Evolutionary conservation across 805 yeast species (phyloP).

Genomic region (Wickerhamiella australiensis): DNA sequence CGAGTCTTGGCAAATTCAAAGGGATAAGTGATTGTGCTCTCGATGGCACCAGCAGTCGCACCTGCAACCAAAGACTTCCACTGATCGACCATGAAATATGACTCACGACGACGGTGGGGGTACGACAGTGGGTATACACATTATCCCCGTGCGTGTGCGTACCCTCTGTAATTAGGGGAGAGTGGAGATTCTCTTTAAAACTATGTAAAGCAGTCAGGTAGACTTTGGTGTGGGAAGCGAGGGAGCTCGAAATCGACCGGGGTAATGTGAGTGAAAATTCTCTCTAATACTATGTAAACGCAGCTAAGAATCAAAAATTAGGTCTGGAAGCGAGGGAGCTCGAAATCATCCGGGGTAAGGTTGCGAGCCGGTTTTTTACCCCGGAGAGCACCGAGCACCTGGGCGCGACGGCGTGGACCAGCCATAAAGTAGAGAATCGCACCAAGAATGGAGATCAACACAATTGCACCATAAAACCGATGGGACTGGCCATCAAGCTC

Average conservation of each 20-base stretch:
- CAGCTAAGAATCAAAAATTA: neutral
- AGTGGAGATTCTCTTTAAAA: neutral
- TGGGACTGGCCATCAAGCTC: constrained; percentile 21
- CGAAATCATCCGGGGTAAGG: constrained; percentile 19
- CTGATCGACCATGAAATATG: constrained; percentile 10
- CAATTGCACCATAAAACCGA: constrained; percentile 31
- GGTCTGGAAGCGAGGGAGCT: constrained; percentile 13
- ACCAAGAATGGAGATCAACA: constrained; percentile 27
- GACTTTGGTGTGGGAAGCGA: neutral
- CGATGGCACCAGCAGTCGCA: constrained; percentile 40
- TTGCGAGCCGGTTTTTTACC: constrained; percentile 11
- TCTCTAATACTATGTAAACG: neutral
- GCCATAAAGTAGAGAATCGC: constrained; percentile 29
- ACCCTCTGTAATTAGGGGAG: neutral
- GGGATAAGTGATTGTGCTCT: constrained; percentile 85
- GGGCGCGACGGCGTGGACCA: constrained; percentile 24
- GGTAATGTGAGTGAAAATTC: neutral
- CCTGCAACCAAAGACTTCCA: constrained; percentile 36
- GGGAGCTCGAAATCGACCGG: constrained; percentile 22
- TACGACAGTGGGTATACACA: too few relatives aligned
- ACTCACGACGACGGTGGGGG: neutral
- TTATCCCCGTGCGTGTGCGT: too few relatives aligned
- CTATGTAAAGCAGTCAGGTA: neutral
- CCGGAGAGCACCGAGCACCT: constrained; percentile 18
- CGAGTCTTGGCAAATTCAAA: constrained; percentile 95